phyloP scores from a whole-genome alignment of 345 rosid genomes.

The Carallia pectinifolia region DNA sequence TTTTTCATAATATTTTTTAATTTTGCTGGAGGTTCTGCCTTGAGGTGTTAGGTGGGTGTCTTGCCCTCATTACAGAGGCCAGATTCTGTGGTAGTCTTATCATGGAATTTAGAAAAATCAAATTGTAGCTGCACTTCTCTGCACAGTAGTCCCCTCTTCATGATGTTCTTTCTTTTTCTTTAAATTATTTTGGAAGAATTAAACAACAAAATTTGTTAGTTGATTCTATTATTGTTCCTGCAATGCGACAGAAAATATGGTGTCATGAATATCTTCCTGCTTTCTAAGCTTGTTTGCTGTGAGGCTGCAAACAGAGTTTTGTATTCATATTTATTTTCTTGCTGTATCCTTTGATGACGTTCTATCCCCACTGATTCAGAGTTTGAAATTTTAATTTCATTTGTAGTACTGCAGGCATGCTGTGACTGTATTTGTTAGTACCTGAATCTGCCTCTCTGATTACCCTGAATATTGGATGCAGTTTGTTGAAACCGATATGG shows the following conservation, averaged over 20 bases:
- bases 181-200: not conserved
- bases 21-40: not conserved
- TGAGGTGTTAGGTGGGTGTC: not conserved
- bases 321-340: not conserved
- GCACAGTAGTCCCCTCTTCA: not conserved
- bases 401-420: not conserved
- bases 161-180: not conserved
- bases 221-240: too few species aligned
- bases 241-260: too few species aligned
- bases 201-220: not conserved
- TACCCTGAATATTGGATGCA: constrained; percentile 40
- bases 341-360: too few species aligned
- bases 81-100: not conserved
- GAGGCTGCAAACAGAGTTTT: too few species aligned
- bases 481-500: constrained; percentile 80
- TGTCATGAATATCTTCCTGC: too few species aligned
- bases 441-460: not conserved
- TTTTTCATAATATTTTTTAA: constrained; percentile 1
- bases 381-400: not conserved
- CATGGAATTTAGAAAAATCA: constrained; percentile 5
- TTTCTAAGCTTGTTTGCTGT: too few species aligned
- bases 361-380: not conserved
- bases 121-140: not conserved
- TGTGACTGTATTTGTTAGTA: not conserved
- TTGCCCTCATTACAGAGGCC: not conserved